phyloP scores from a whole-genome alignment of 768 basidiomycete species.

The Imleria badia region DNA sequence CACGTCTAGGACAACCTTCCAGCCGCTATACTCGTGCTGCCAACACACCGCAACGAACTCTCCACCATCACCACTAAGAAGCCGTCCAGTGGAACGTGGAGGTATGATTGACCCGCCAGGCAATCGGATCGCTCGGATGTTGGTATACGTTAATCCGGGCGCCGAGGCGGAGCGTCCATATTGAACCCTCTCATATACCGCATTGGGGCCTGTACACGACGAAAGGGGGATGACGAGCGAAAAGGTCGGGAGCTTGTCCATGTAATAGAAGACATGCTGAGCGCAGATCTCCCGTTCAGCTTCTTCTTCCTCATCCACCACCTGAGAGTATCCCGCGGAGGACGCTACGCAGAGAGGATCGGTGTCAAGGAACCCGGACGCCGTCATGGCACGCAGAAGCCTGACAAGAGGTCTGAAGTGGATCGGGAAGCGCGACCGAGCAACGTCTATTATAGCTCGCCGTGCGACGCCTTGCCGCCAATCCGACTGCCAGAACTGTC shows the following conservation, averaged over 20 bases:
- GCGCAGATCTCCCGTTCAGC: conserved; percentile 61
- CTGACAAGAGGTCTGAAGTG: conserved; percentile 68
- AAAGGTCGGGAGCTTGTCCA: conserved; percentile 68
- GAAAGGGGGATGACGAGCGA: conserved; percentile 69
- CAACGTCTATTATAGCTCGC: conserved; percentile 79
- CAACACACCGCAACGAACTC: conserved; percentile 70
- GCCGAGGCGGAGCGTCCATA: conserved; percentile 50
- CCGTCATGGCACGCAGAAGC: conserved; percentile 76
- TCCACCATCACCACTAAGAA: conserved; percentile 70
- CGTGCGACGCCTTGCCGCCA: conserved; percentile 67
- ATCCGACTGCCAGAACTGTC: conserved; percentile 82
- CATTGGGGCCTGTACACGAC: conserved; percentile 64
- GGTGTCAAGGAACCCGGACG: conserved; percentile 72
- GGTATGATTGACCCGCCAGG: conserved; percentile 78
- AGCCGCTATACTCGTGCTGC: conserved; percentile 82
- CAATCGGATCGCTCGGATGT: conserved; percentile 63
- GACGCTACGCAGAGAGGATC: conserved; percentile 56
- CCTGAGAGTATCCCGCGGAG: conserved; percentile 43
- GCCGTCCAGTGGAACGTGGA: conserved; percentile 60
- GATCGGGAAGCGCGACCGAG: conserved; percentile 80
- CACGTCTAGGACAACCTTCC: conserved; percentile 83
- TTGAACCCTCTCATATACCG: conserved; percentile 67
- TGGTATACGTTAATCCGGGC: conserved; percentile 59
- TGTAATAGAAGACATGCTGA: conserved; percentile 71
- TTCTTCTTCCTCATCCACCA: conserved; percentile 38